Evolutionary conservation across 2,329 filamentous ascomycete genomes (phyloP), one percentile per base, ranked within the genome.

Genomic region (Diaporthe sp.): DNA sequence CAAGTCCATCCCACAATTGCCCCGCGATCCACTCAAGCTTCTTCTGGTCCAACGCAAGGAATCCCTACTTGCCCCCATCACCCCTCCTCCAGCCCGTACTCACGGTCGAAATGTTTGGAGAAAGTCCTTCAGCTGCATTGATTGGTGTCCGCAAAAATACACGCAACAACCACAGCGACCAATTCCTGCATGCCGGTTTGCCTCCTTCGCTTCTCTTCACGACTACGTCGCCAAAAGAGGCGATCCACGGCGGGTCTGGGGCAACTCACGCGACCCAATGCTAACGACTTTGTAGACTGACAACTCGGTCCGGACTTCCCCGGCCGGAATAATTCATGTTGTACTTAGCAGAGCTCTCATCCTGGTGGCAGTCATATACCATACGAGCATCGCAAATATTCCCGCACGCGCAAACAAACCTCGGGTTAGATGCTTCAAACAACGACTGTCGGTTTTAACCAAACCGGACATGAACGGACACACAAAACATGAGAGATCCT

Each of bases 11-110:
- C 45, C 30, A 52, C 61, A 52, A 28, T 25, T 67, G 64, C 64
- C 61, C 64, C 64, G 64, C 64, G 64, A 38, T 38, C 64, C 64
- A 67, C 64, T 19, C 61, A 35, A 66, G 61, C 61, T 66, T 66
- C 42, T 50, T 25, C n/a, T 28, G 15, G 17, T 58, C 10, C 57
- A 60, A 60, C 22, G 35, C 57, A 61, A 61, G 38, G 35, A 28
- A 40, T 9, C 38, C 57, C 57, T 61, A 9, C 12, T 2, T 42
- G n/a, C 4, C 38, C 25, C 17, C 35, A 40, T 42, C 17, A 64
- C 15, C 28, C 42, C n/a, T n/a, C 42, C 19, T 22, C 42, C 22
- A 7, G 17, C n/a, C 25, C 38, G 8, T 30, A 10, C 25, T 64
- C 38, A 45, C 25, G 19, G n/a, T 3, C 17, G 17, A 47, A 22